Evolutionary conservation across 192 early-diverging fungal genomes (phyloP).

Genomic region (Umbelopsis isabellina): DNA sequence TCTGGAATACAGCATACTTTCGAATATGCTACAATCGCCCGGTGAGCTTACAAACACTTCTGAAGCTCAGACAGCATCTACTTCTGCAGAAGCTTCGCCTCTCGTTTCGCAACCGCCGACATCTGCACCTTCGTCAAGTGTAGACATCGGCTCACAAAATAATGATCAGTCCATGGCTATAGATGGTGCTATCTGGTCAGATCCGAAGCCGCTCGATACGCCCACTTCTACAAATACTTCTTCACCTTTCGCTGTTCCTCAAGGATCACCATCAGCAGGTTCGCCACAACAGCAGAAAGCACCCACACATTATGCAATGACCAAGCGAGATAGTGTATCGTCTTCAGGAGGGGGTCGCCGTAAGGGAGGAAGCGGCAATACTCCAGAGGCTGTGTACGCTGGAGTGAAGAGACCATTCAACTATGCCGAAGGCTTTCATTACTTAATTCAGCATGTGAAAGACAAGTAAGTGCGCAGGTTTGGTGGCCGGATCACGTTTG

Average conservation of each 20-base stretch:
- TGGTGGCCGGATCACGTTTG: neutral
- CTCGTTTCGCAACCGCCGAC: neutral
- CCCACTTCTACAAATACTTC: neutral
- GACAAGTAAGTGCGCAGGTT: conserved; percentile 53
- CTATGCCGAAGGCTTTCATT: conserved; percentile 94
- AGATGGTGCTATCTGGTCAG: neutral
- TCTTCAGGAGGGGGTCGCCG: conserved; percentile 9
- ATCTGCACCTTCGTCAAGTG: neutral
- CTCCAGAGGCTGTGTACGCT: conserved; percentile 75
- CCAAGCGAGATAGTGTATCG: conserved; percentile 16
- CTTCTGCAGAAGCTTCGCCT: conserved; percentile 2
- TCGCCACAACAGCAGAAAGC: conserved; percentile 11
- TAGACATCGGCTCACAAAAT: neutral
- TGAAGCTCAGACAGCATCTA: neutral
- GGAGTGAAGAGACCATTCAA: conserved; percentile 83
- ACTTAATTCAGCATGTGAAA: conserved; percentile 80
- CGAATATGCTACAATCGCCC: conserved; percentile 81
- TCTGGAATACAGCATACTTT: conserved; percentile 87
- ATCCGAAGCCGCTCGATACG: conserved; percentile 3
- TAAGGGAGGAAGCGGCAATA: conserved; percentile 31
- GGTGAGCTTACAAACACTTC: conserved; percentile 1
- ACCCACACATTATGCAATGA: conserved; percentile 8
- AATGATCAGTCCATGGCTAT: conserved; percentile 9
- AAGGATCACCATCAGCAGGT: conserved; percentile 10
- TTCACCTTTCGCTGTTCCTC: conserved; percentile 12